Percentiles rank a stretch among this genome's conserved stretches.
Conservation (phyloP, 495 filamentous ascomycete species). For the Tuber melanosporum region DNA sequence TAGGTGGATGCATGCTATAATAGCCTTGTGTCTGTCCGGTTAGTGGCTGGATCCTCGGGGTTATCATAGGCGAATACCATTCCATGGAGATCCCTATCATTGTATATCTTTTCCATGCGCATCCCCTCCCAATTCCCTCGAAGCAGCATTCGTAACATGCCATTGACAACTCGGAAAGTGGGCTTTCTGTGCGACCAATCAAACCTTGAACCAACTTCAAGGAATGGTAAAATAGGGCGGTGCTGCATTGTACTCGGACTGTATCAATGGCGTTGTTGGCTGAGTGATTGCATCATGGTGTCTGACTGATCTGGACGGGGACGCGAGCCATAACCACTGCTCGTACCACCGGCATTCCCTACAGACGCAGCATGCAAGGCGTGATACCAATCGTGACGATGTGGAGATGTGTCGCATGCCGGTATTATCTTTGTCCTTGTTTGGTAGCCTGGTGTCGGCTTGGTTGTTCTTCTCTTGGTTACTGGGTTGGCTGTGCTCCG, state of each 20-base stretch:
- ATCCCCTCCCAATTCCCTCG: background rate
- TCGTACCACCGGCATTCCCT: background rate
- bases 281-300: background rate
- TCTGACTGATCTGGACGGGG: background rate
- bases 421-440: background rate
- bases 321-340: background rate
- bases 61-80: background rate
- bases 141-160: background rate
- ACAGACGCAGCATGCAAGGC: conserved; percentile 3
- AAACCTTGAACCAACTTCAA: background rate
- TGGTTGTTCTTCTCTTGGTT: background rate
- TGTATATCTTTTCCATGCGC: background rate
- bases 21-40: background rate
- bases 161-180: background rate
- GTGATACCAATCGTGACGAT: background rate
- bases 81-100: background rate
- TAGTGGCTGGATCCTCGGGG: background rate
- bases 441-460: background rate
- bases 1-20: background rate
- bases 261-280: background rate
- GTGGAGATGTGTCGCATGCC: background rate
- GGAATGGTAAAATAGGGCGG: background rate
- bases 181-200: background rate
- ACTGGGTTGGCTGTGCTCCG: background rate
- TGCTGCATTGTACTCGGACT: background rate